A percentile compares a stretch with the other conserved stretches of the same genome.
Conservation (phyloP, 352 stramenopile species). For the Pythium periplocum region DNA sequence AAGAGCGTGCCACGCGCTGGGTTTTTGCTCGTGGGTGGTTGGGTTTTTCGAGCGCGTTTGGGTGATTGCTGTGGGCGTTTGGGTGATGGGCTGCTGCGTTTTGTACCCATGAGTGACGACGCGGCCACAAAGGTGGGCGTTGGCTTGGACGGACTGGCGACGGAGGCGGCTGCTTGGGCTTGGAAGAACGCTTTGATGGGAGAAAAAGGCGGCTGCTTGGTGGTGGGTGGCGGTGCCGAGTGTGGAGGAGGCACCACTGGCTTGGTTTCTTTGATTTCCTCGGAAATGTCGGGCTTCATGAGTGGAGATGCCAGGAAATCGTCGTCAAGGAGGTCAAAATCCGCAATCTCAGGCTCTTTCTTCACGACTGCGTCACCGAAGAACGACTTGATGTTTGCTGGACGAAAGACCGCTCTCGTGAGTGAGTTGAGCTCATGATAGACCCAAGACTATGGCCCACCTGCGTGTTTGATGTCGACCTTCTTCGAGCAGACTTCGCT, state of each 20-base stretch:
- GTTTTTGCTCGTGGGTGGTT: constrained; percentile 9
- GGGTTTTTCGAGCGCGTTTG: constrained; percentile 11
- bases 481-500: constrained; percentile 68
- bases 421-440: no score
- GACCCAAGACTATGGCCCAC: constrained; percentile 14
- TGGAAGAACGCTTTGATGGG: constrained; percentile 16
- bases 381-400: constrained; percentile 70
- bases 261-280: constrained; percentile 6
- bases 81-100: constrained; percentile 8
- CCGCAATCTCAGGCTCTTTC: no score
- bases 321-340: background rate
- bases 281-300: constrained; percentile 4
- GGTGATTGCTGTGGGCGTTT: constrained; percentile 15
- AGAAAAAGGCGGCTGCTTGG: background rate
- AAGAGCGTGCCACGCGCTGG: constrained; percentile 44
- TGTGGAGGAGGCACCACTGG: no score
- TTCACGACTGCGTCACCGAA: constrained; percentile 17
- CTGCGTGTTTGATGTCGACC: constrained; percentile 69
- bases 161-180: background rate
- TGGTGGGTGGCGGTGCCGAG: no score
- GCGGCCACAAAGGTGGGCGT: constrained; percentile 28
- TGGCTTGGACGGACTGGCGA: background rate
- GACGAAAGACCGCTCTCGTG: background rate
- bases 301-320: background rate
- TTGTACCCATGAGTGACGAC: constrained; percentile 43